phyloP scores from a whole-genome alignment of 306 rosid genomes.

The Prunus salicina region DNA sequence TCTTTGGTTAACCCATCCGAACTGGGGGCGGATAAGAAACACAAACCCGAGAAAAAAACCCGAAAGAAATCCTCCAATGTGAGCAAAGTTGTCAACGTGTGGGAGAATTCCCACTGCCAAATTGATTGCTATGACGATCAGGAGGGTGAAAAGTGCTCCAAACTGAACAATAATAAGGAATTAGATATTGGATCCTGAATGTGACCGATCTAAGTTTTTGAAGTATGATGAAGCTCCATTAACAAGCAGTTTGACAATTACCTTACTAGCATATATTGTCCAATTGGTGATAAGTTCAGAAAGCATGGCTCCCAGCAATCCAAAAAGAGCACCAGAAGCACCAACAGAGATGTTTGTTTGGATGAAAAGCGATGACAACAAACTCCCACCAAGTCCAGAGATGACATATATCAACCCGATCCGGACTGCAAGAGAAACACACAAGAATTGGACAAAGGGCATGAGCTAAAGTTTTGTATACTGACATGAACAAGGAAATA shows the following conservation, averaged over 20 bases:
- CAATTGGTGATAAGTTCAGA: constrained; percentile 96
- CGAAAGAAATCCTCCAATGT: constrained; percentile 88
- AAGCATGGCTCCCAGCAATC: constrained; percentile 94
- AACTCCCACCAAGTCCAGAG: constrained; percentile 94
- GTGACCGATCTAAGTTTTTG: background rate
- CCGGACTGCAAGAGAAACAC: constrained; percentile 48
- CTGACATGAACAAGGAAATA: background rate
- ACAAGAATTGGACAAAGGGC: constrained; percentile 9
- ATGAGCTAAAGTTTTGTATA: constrained; percentile 7
- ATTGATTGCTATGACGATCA: constrained; percentile 72
- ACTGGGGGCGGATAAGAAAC: constrained; percentile 93
- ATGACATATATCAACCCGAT: constrained; percentile 75
- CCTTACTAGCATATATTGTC: constrained; percentile 87
- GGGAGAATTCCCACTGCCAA: constrained; percentile 96
- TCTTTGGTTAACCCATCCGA: constrained; percentile 84
- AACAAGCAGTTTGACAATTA: constrained; percentile 25
- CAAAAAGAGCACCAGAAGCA: constrained; percentile 98
- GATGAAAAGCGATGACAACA: constrained; percentile 80
- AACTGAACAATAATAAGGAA: constrained; percentile 39
- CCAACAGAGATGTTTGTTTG: constrained; percentile 92
- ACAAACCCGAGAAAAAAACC: constrained; percentile 93
- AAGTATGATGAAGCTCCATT: background rate
- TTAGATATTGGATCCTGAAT: background rate
- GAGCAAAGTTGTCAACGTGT: constrained; percentile 95
- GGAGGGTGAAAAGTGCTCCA: constrained; percentile 68